Conservation (phyloP, 169 alveolate genomes). For the Hepatocystis sp. region DNA sequence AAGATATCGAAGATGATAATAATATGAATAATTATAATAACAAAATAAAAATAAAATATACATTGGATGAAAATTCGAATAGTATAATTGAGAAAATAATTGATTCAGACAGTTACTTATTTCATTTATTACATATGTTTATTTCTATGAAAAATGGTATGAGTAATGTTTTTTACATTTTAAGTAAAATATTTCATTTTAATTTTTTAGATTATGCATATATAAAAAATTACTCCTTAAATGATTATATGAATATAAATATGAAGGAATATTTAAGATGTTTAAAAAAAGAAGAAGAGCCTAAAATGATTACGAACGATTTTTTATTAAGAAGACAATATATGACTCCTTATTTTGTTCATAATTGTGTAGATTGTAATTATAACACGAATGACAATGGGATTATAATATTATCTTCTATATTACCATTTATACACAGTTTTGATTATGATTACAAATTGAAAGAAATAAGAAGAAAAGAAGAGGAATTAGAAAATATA, state of each 20-base stretch:
- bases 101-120: slow-evolving; percentile 34
- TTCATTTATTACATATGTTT: slow-evolving; percentile 15
- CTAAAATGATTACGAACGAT: slow-evolving; percentile 17
- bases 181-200: slow-evolving; percentile 71
- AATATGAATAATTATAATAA: neutral
- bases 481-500: slow-evolving; percentile 40
- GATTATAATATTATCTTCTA: slow-evolving; percentile 53
- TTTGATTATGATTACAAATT: slow-evolving; percentile 63
- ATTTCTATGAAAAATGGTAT: slow-evolving; percentile 38
- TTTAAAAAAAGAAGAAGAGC: slow-evolving; percentile 50
- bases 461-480: slow-evolving; percentile 25
- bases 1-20: slow-evolving; percentile 23
- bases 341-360: slow-evolving; percentile 36
- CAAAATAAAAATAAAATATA: slow-evolving; percentile 30
- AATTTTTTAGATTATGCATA: slow-evolving; percentile 61
- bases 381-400: slow-evolving; percentile 70
- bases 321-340: slow-evolving; percentile 51
- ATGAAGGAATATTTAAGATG: slow-evolving; percentile 62
- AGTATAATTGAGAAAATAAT: slow-evolving; percentile 39
- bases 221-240: slow-evolving; percentile 46
- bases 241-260: slow-evolving; percentile 49
- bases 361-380: slow-evolving; percentile 71
- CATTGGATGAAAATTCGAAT: slow-evolving; percentile 32
- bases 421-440: slow-evolving; percentile 56
- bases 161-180: slow-evolving; percentile 16